phyloP scores from a whole-genome alignment of 1,284 basidiomycete species.

The Trichosporon faecale region DNA sequence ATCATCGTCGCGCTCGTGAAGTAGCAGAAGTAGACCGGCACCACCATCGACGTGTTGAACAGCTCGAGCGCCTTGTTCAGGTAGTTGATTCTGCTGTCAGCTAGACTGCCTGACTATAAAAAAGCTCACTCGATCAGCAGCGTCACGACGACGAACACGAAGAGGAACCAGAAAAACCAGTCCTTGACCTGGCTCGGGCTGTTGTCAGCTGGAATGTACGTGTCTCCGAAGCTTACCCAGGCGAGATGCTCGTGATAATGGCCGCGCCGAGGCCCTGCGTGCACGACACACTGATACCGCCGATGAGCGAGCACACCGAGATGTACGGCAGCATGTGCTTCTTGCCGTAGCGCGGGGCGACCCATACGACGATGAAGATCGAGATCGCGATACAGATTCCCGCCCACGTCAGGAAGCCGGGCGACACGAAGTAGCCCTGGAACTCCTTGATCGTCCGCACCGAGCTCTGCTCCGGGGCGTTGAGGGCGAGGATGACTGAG shows the following conservation, averaged over 20 bases:
- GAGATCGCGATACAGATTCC: slow-evolving; percentile 37
- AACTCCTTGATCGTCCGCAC: slow-evolving; percentile 78
- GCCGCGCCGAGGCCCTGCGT: slow-evolving; percentile 90
- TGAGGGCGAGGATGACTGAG: slow-evolving; percentile 59
- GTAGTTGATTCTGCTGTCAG: slow-evolving; percentile 72
- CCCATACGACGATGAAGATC: slow-evolving; percentile 43
- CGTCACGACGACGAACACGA: slow-evolving; percentile 80
- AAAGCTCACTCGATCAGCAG: slow-evolving; percentile 51
- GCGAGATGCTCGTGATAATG: slow-evolving; percentile 73
- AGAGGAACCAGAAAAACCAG: slow-evolving; percentile 81
- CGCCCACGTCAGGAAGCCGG: slow-evolving; percentile 79
- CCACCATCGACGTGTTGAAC: slow-evolving; percentile 86
- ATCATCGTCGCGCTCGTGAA: slow-evolving; percentile 84
- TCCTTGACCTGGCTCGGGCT: slow-evolving; percentile 55
- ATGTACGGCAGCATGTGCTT: slow-evolving; percentile 96
- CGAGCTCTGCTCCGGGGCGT: slow-evolving; percentile 75
- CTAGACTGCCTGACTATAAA: background rate
- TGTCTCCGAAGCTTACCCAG: slow-evolving; percentile 61
- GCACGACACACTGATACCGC: slow-evolving; percentile 92
- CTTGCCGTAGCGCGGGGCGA: slow-evolving; percentile 69
- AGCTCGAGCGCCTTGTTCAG: slow-evolving; percentile 94
- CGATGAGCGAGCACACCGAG: slow-evolving; percentile 89
- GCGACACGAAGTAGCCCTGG: slow-evolving; percentile 75
- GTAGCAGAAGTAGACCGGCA: slow-evolving; percentile 63
- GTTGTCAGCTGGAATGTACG: background rate